A percentile compares a stretch with the other conserved stretches of the same genome.
phyloP scores from a whole-genome alignment of 2,329 filamentous ascomycete species.

The Colletotrichum tamarilloi region DNA sequence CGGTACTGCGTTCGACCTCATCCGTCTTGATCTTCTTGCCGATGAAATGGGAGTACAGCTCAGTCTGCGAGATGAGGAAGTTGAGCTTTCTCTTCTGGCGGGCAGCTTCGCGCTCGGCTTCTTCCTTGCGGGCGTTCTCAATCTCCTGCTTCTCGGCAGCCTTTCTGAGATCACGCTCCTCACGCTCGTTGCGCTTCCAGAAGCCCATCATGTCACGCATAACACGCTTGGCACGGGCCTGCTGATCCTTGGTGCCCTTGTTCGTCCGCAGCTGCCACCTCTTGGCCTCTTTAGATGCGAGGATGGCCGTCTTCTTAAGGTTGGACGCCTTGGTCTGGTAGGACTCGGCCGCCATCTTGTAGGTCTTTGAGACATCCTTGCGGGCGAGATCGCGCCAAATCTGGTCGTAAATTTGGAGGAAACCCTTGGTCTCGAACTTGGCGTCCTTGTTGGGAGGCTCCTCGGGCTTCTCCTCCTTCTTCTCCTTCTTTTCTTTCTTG shows the following conservation, averaged over 20 bases:
- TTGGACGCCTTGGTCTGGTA: constrained; percentile 92
- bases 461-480: constrained; percentile 58
- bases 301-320: constrained; percentile 94
- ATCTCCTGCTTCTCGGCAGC: constrained; percentile 95
- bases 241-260: constrained; percentile 97
- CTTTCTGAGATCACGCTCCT: constrained; percentile 94
- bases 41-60: constrained; percentile 99
- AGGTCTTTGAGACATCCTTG: constrained; percentile 94
- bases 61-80: constrained; percentile 98
- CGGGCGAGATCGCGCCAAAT: constrained; percentile 96
- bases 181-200: constrained; percentile 98
- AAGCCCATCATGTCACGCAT: constrained; percentile 99
- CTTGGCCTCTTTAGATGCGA: constrained; percentile 96
- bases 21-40: constrained; percentile 99
- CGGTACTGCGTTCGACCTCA: constrained; percentile 90
- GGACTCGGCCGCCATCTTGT: constrained; percentile 87
- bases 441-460: constrained; percentile 67
- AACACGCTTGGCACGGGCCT: constrained; percentile 94
- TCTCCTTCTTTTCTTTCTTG: constrained; percentile 53
- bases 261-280: constrained; percentile 98
- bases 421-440: constrained; percentile 87
- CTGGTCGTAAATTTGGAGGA: constrained; percentile 96
- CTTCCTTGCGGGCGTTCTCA: constrained; percentile 94
- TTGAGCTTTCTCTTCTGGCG: constrained; percentile 99
- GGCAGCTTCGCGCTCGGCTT: constrained; percentile 97